A percentile compares a stretch with the other conserved stretches of the same genome.
These are phyloP conservation scores for Capsicum baccatum DNA, from an alignment of 257 asterid genomes.

Conservation along the genomic window DNA sequence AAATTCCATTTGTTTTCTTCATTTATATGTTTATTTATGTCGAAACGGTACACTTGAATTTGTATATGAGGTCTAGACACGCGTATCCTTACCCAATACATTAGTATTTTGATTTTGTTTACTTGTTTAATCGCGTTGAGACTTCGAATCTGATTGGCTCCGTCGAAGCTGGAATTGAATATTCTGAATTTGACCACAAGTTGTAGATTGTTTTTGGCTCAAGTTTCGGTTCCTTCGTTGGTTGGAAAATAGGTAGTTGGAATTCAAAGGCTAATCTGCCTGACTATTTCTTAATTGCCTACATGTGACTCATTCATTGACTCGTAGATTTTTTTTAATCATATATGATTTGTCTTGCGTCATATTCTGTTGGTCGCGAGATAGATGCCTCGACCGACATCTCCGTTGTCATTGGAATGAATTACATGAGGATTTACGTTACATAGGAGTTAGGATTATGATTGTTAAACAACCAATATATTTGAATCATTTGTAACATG, in stretches of 20 bases:
- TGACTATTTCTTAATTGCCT: slow-evolving; percentile 4
- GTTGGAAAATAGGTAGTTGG: not conserved
- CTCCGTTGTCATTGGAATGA: not conserved
- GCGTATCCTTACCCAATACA: no score
- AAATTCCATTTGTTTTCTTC: slow-evolving; percentile 18
- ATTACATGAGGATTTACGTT: not conserved
- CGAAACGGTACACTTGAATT: no score
- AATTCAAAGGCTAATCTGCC: not conserved
- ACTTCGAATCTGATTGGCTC: not conserved
- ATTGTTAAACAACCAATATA: not conserved
- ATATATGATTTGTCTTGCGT: not conserved
- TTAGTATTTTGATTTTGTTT: not conserved
- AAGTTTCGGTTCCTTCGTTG: not conserved
- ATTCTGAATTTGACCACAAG: not conserved
- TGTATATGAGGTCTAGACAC: no score
- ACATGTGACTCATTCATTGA: slow-evolving; percentile 19
- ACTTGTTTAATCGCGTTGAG: not conserved
- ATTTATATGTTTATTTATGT: no score
- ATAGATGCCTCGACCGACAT: not conserved
- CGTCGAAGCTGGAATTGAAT: not conserved
- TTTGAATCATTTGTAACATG: not conserved
- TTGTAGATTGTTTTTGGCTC: not conserved
- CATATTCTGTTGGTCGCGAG: not conserved
- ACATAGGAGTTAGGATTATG: not conserved
- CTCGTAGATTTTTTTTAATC: not conserved